Evolutionary conservation across 2,329 filamentous ascomycete species (phyloP).

Genomic region (Fusarium transvaalense): DNA sequence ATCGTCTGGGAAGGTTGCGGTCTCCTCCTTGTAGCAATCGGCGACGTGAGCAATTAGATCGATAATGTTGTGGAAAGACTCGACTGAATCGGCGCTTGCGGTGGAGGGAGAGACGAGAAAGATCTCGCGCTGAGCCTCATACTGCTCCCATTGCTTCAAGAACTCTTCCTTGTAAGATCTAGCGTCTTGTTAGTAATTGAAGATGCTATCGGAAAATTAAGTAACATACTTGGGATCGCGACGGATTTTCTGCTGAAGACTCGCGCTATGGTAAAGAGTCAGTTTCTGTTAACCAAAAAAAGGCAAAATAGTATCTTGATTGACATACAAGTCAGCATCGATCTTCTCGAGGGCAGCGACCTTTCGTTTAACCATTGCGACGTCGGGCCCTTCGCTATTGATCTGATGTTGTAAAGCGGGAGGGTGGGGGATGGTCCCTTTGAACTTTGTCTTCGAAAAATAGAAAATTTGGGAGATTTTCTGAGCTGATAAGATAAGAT

Average conservation of each 20-base stretch:
- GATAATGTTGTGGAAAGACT: slow-evolving; percentile 90
- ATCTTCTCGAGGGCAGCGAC: slow-evolving; percentile 94
- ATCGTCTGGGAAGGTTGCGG: slow-evolving; percentile 80
- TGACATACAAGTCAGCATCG: slow-evolving; percentile 82
- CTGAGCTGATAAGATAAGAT: slow-evolving; percentile 40
- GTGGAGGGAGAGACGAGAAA: slow-evolving; percentile 87
- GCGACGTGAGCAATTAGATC: slow-evolving; percentile 94
- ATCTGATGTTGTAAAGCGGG: slow-evolving; percentile 22
- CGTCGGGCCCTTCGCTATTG: slow-evolving; percentile 5
- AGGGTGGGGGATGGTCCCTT: slow-evolving; percentile 29
- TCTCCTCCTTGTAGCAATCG: slow-evolving; percentile 90
- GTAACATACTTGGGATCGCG: slow-evolving; percentile 79
- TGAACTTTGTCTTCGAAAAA: slow-evolving; percentile 17
- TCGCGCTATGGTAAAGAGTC: slow-evolving; percentile 68
- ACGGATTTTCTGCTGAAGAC: slow-evolving; percentile 91
- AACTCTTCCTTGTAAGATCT: slow-evolving; percentile 94
- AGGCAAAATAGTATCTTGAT: background rate
- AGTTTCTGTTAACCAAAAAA: slow-evolving; percentile 37
- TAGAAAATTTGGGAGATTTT: slow-evolving; percentile 44
- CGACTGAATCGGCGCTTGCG: slow-evolving; percentile 80
- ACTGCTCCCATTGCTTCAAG: slow-evolving; percentile 87
- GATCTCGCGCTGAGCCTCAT: slow-evolving; percentile 90
- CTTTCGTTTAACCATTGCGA: slow-evolving; percentile 84
- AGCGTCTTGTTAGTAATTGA: slow-evolving; percentile 28
- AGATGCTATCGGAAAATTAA: background rate